These are phyloP conservation scores for Prunus salicina DNA, from an alignment of 306 rosid genomes.

Conservation along the genomic window DNA sequence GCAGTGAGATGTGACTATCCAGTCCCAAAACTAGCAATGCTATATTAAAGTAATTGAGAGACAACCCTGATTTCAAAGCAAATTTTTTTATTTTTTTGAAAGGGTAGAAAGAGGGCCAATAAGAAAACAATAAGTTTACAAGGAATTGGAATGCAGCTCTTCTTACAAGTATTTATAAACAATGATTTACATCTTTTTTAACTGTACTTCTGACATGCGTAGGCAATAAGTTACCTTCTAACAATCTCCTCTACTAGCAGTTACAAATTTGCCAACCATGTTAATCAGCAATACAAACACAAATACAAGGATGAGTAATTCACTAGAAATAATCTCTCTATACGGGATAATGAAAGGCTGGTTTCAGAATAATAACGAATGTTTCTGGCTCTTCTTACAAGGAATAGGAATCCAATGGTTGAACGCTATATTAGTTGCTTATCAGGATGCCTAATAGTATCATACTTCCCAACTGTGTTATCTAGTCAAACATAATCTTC, in stretches of 20 bases:
- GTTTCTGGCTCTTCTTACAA: neutral
- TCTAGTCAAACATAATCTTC: neutral
- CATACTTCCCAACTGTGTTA: neutral
- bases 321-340: neutral
- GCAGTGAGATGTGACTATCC: slow-evolving; percentile 15
- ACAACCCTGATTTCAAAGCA: neutral
- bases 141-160: slow-evolving; percentile 1
- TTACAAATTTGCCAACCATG: slow-evolving; percentile 3
- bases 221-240: neutral
- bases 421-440: neutral
- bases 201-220: neutral
- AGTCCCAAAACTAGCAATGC: neutral
- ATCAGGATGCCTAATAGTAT: neutral
- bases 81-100: neutral
- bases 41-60: neutral
- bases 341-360: neutral
- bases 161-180: neutral
- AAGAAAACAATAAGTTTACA: slow-evolving; percentile 18
- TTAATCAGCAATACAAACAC: neutral
- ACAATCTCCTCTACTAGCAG: neutral
- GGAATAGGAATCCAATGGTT: neutral
- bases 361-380: neutral
- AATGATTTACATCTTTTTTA: neutral
- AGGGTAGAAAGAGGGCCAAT: neutral
- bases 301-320: neutral